Evolutionary conservation across 2,329 filamentous ascomycete genomes (phyloP), one percentile per base, ranked within the genome.

Genomic region (Ilyonectria destructans): DNA sequence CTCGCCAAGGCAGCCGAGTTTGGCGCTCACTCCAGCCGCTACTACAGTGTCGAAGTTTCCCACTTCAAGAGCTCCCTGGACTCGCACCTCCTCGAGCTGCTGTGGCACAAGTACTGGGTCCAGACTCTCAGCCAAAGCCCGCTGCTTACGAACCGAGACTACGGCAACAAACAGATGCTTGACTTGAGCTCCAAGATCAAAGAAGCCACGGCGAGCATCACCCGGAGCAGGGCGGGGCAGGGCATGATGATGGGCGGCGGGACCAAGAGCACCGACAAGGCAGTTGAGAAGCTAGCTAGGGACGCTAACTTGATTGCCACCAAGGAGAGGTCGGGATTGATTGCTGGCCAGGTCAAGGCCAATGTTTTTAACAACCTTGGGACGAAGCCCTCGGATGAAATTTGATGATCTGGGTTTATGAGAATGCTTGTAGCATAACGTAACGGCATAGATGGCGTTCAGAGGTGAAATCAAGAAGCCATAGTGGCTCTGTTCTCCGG

Each of bases 61-160:
- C 94, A 97, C 82, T 99, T 94, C 88, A 98, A 98, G 84, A 96
- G 93, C 71, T 92, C 93, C 0, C 91, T 99, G 31, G 96, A 99
- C 82, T 88, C 91, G 2, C 92, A 95, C 75, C 87, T 99, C 26
- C 86, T 99, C 6, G 94, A 97, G 77, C 88, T 94, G 58, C 86
- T 99, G 33, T 98, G 96, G 96, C 97, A 98, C 85, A 98, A 98
- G 82, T 99, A 99, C 86, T 97, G 95, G 96, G 95, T 98, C 37
- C 93, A 97, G 78, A 99, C 96, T 6, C 88, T 99, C 21, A 97
- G 94, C 35, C 94, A 97, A 75, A 96, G 91, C 74, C 95, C 96
- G 23, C 88, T 98, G 5, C 91, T 97, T 75, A 95, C 94, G 63
- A 98, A 97, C 78, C 93, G 95, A 70, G 96, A 98, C 75, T 99